Percentiles rank a stretch among this genome's conserved stretches.
These are phyloP conservation scores for Zopfia rhizophila DNA, from an alignment of 2,329 filamentous ascomycete genomes.

Conservation along the genomic window DNA sequence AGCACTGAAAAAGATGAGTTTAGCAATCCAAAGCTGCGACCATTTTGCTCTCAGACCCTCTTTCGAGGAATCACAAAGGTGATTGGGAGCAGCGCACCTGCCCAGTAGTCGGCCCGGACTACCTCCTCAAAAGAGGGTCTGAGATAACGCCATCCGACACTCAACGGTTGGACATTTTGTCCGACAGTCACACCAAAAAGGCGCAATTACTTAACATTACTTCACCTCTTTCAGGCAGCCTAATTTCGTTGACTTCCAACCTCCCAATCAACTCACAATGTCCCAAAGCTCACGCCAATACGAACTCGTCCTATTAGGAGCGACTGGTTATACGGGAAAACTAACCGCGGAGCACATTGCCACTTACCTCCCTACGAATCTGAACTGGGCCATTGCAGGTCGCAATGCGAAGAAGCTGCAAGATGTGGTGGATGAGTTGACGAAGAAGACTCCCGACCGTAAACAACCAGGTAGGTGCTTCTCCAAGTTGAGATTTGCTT, in stretches of 20 bases:
- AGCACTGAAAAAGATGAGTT: too few relatives aligned
- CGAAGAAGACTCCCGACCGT: constrained; percentile 74
- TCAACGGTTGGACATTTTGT: too few relatives aligned
- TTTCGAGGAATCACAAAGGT: too few relatives aligned
- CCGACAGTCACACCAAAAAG: too few relatives aligned
- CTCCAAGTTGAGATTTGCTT: background rate
- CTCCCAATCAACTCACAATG: constrained; percentile 28
- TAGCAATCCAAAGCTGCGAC: too few relatives aligned
- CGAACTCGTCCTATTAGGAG: constrained; percentile 73
- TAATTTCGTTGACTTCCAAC: background rate
- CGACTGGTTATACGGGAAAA: constrained; percentile 85
- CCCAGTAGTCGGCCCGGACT: too few relatives aligned
- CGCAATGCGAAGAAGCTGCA: constrained; percentile 82
- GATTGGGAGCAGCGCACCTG: too few relatives aligned
- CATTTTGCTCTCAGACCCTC: too few relatives aligned
- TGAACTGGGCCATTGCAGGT: constrained; percentile 90
- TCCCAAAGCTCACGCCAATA: constrained; percentile 60
- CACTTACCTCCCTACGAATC: constrained; percentile 73
- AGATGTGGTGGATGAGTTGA: constrained; percentile 73
- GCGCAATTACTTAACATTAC: too few relatives aligned
- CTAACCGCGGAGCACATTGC: constrained; percentile 80
- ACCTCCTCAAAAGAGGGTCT: too few relatives aligned
- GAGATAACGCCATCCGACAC: too few relatives aligned
- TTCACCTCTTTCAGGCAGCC: too few relatives aligned
- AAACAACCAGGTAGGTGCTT: constrained; percentile 72